phyloP scores from a whole-genome alignment of 306 rosid genomes.

The Lagenaria siceraria region DNA sequence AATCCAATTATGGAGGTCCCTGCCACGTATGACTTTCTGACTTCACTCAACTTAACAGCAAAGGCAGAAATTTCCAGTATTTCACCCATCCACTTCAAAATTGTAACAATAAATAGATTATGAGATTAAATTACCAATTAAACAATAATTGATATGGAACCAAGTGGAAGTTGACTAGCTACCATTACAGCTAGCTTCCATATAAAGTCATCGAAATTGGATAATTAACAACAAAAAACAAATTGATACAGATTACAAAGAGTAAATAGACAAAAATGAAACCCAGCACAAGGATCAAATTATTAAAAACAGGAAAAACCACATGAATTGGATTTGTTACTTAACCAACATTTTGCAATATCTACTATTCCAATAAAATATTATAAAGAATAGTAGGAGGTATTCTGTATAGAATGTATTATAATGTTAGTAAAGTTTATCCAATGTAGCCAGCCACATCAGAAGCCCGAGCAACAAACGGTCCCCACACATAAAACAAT shows the following conservation, averaged over 20 bases:
- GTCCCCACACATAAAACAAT: not conserved
- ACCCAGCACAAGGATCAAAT: not conserved
- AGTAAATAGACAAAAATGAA: not conserved
- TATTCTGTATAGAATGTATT: not conserved
- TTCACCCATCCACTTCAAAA: not conserved
- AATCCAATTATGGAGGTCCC: conserved; percentile 2
- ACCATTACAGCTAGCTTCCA: not conserved
- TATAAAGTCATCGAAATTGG: not conserved
- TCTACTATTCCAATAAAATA: not conserved
- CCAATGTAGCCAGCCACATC: not conserved
- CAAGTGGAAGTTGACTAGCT: not conserved
- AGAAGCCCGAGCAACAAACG: not conserved
- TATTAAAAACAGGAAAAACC: not conserved
- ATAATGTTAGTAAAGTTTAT: not conserved
- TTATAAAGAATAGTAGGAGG: not conserved
- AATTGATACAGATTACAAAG: not conserved
- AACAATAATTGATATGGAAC: not conserved
- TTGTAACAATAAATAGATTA: not conserved
- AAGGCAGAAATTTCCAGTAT: not conserved
- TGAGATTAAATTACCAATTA: not conserved
- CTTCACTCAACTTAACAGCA: not conserved
- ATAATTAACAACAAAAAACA: not conserved
- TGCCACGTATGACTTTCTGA: not conserved
- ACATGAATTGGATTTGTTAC: not conserved
- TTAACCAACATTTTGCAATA: not conserved